A percentile compares a stretch with the other conserved stretches of the same genome.
Conservation (phyloP, 140 eudicot genomes). For the Senecio squalidus region DNA sequence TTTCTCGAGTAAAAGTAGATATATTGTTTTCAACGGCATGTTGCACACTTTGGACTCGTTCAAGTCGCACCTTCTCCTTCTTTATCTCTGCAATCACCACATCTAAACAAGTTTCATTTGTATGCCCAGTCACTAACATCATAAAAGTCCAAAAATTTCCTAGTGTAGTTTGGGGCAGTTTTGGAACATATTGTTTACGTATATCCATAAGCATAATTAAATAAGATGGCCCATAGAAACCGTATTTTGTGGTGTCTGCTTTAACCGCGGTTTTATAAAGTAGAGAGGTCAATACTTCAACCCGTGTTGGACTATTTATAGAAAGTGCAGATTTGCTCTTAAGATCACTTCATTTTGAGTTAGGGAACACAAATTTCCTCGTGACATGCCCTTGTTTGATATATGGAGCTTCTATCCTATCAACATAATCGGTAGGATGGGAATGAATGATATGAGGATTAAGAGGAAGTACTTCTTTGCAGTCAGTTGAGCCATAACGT, state of each 20-base stretch:
- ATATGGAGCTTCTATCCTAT: background rate
- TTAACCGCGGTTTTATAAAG: background rate
- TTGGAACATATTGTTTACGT: background rate
- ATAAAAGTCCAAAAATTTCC: background rate
- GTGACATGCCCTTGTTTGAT: background rate
- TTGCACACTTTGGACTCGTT: background rate
- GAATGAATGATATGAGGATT: background rate
- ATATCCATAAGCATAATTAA: background rate
- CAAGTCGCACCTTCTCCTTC: background rate
- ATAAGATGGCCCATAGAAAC: background rate
- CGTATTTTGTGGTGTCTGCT: background rate
- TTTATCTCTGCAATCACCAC: background rate
- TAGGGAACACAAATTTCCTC: constrained; percentile 9
- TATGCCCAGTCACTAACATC: background rate
- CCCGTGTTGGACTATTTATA: background rate
- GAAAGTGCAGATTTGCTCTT: background rate
- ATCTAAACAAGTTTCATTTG: background rate
- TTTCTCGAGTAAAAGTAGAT: too few species aligned
- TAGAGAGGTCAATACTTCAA: background rate
- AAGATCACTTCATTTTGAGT: background rate
- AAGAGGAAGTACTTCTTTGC: background rate
- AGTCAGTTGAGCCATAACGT: background rate
- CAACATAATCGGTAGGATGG: too few species aligned
- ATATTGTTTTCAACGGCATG: background rate
- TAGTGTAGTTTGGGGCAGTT: background rate